These are phyloP conservation scores for Acrodontium crateriforme DNA, from an alignment of 2,329 filamentous ascomycete species.

Conservation along the genomic window DNA sequence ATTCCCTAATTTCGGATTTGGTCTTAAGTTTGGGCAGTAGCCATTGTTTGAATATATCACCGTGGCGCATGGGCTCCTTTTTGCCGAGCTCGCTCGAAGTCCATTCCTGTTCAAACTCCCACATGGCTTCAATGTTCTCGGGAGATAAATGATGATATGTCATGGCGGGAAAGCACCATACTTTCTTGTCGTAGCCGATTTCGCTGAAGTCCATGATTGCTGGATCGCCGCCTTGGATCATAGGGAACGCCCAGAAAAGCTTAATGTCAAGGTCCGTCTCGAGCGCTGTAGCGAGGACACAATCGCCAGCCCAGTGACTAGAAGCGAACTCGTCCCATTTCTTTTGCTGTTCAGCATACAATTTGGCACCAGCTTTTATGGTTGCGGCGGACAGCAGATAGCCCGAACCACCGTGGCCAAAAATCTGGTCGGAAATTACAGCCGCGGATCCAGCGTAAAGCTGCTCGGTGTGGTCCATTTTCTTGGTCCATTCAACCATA, in stretches of 20 bases:
- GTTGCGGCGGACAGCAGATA: not conserved
- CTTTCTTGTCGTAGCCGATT: conserved; percentile 3
- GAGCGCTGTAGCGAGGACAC: not conserved
- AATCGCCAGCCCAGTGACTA: not conserved
- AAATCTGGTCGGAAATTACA: not conserved
- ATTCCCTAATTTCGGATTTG: not conserved
- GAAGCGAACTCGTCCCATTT: not conserved
- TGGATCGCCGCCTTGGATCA: conserved; percentile 13
- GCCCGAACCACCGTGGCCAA: not conserved
- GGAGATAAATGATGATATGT: conserved; percentile 12
- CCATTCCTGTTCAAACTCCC: conserved; percentile 9
- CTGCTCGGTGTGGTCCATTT: conserved; percentile 33
- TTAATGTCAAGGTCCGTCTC: conserved; percentile 1
- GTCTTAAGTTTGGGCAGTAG: not conserved
- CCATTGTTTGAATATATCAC: conserved; percentile 1
- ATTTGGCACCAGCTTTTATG: not conserved
- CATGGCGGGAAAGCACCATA: conserved; percentile 11
- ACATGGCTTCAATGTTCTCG: conserved; percentile 6
- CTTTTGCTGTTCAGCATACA: not conserved
- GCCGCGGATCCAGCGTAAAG: conserved; percentile 32
- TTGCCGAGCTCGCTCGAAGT: conserved; percentile 29
- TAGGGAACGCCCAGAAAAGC: conserved; percentile 3
- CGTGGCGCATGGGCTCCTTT: not conserved
- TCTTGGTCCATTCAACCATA: conserved; percentile 35
- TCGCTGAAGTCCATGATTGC: conserved; percentile 13